These are phyloP conservation scores for Populus deltoides DNA, from an alignment of 345 rosid species.

Conservation along the genomic window DNA sequence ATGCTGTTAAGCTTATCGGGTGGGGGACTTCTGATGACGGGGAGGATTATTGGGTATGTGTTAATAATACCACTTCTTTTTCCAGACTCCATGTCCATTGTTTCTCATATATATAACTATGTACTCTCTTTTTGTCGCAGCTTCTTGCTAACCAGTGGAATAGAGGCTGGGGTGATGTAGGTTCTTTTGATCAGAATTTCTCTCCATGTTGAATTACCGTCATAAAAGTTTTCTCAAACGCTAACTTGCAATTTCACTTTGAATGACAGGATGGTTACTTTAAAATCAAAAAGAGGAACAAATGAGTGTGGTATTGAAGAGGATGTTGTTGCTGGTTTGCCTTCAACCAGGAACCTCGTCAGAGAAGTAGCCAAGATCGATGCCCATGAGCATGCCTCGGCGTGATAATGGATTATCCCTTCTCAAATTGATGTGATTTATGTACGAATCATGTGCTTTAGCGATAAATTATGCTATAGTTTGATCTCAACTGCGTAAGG, in stretches of 20 bases:
- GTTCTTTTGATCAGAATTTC: conserved; percentile 15
- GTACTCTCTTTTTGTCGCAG: conserved; percentile 34
- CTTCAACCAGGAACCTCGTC: conserved; percentile 72
- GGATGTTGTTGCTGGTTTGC: conserved; percentile 72
- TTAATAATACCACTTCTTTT: not conserved
- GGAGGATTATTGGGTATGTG: conserved; percentile 86
- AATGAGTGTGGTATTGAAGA: conserved; percentile 90
- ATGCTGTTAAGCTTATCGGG: conserved; percentile 92
- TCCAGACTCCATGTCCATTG: not conserved
- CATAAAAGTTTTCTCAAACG: not conserved
- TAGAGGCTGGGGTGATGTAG: conserved; percentile 89
- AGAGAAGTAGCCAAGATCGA: conserved; percentile 42
- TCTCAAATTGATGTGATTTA: not conserved
- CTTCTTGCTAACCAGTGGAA: conserved; percentile 97
- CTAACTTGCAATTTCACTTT: not conserved
- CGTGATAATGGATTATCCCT: conserved; percentile 20
- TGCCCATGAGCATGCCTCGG: conserved; percentile 36
- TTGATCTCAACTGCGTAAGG: no score
- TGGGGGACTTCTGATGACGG: conserved; percentile 92
- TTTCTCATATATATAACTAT: not conserved
- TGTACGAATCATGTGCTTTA: not conserved
- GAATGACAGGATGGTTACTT: conserved; percentile 79
- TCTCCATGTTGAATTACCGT: not conserved
- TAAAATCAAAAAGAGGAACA: conserved; percentile 77
- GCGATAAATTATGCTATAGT: not conserved